Percentiles rank a stretch among this genome's conserved stretches.
phyloP scores from a whole-genome alignment of 257 asterid species.

The Nicotiana undulata region DNA sequence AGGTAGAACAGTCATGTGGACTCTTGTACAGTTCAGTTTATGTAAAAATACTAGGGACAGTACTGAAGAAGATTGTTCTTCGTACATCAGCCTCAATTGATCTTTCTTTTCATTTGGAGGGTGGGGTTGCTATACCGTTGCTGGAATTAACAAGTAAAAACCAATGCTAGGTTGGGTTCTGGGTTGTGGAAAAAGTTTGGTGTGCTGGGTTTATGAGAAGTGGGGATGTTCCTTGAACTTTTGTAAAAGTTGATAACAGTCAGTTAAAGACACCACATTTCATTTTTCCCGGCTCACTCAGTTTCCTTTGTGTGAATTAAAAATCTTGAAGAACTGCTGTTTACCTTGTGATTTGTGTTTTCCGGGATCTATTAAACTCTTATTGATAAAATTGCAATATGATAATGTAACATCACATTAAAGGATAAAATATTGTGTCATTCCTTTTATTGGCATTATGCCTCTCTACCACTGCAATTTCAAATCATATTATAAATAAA shows the following conservation, averaged over 20 bases:
- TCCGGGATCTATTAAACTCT: too few relatives aligned
- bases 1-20: neutral
- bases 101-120: neutral
- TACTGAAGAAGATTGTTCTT: neutral
- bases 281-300: neutral
- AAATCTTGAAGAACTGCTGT: too few relatives aligned
- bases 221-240: neutral
- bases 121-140: too few relatives aligned
- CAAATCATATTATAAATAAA: too few relatives aligned
- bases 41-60: neutral
- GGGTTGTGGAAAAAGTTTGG: neutral
- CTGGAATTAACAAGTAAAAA: neutral
- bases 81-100: neutral
- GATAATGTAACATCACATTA: neutral
- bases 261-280: neutral
- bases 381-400: neutral
- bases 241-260: neutral
- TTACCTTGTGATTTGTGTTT: too few relatives aligned
- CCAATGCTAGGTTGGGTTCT: neutral
- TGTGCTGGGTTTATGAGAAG: neutral
- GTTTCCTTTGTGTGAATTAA: neutral
- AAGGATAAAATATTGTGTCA: too few relatives aligned
- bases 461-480: too few relatives aligned
- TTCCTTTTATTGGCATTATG: too few relatives aligned
- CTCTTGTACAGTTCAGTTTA: neutral